Base-by-base conservation (phyloP, 352 stramenopile species). In the Peronospora destructor region DNA sequence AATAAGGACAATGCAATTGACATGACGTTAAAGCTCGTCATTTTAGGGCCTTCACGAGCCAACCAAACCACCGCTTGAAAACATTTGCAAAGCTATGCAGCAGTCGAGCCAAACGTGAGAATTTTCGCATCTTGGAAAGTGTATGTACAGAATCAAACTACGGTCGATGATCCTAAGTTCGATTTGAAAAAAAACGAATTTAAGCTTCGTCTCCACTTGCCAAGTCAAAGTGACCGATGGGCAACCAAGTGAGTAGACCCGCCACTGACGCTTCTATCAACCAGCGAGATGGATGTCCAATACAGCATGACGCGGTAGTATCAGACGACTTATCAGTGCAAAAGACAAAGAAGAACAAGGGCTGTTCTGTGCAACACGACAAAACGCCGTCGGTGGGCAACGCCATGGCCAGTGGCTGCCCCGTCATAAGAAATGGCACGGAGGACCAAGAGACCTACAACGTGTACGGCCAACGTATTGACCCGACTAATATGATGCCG, bases 401-500 rank as follows among this genome's bases (percentile, higher is more conserved):
- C 16, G 53, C 58, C 17, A 66, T 74, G 40, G 48, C 44, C 1
- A 66, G 59, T 38, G 76, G 73, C 12, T 90, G 79, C 45, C 79
- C 79, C 12, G 73, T 91, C 25, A 61, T 76, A 46, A 62, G 62
- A 25, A 60, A 71, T 29, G 54, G 50, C 33, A 55, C 61, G 14
- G 49, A 61, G 19, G 42, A 64, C 13, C 63, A 61, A 30, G 82
- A 91, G 53, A 69, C 93, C 40, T 99, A 98, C 82, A 98, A 99
- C 68, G 96, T 99, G 17, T 98, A 99, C 71, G 91, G 87, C 43
- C 89, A 98, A 70, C 90, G 76, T 45, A 91, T 98, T 25, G 93
- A 99, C 76, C 95, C 95, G 29, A 97, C 77, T 21, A 99, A 99
- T 71, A 97, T 98, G 69, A 99, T 99, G 95, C 96, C 96, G 42